Percentiles rank a stretch among this genome's conserved stretches.
phyloP scores from a whole-genome alignment of 2,329 filamentous ascomycete species.

The Paecilomyces variotii region DNA sequence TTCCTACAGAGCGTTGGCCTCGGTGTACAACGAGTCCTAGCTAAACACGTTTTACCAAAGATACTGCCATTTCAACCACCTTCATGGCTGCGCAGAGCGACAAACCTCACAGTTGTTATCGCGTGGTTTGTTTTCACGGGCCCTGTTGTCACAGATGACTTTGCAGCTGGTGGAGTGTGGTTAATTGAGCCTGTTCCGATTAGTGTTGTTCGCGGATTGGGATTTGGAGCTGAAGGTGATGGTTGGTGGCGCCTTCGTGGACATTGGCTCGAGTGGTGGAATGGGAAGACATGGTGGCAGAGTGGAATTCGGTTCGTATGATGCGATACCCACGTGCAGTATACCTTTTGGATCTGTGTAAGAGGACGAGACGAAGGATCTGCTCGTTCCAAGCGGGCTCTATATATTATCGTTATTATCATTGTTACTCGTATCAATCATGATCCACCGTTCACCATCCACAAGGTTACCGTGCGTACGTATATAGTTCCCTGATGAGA shows the following conservation, averaged over 20 bases:
- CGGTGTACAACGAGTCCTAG: conserved; percentile 46
- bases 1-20: conserved; percentile 60
- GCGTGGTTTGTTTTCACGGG: conserved; percentile 63
- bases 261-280: conserved; percentile 50
- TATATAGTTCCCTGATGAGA: too few relatives aligned
- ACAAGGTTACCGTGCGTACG: too few relatives aligned
- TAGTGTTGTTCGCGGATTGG: conserved; percentile 59
- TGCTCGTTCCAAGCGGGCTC: too few relatives aligned
- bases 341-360: not conserved
- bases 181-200: conserved; percentile 74
- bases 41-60: conserved; percentile 26
- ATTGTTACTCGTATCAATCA: too few relatives aligned
- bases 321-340: conserved; percentile 1
- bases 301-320: conserved; percentile 38
- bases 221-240: conserved; percentile 54
- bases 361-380: too few relatives aligned
- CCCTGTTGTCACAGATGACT: conserved; percentile 64
- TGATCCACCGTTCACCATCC: too few relatives aligned
- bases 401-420: too few relatives aligned
- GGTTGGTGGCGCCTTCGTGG: conserved; percentile 60
- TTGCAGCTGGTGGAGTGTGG: conserved; percentile 67
- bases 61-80: conserved; percentile 33
- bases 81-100: conserved; percentile 38
- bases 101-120: conserved; percentile 56
- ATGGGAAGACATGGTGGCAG: conserved; percentile 57